phyloP scores from a whole-genome alignment of 371 early-diverging fungal genomes.

The Entomophthora muscae region DNA sequence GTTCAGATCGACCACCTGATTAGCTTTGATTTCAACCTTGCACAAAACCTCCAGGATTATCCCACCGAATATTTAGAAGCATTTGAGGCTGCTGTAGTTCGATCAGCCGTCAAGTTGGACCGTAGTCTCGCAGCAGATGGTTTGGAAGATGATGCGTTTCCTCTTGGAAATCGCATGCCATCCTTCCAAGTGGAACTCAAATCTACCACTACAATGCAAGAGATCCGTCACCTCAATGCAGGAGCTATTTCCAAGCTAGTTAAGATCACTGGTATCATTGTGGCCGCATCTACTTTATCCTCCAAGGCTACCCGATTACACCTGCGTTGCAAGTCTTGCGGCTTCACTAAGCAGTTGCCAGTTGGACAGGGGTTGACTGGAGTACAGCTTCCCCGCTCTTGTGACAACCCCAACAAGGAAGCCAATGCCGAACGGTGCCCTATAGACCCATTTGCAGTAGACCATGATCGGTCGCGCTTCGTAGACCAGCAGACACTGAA shows the following conservation, averaged over 20 bases:
- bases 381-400: slow-evolving; percentile 66
- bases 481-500: slow-evolving; percentile 97
- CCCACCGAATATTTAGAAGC: slow-evolving; percentile 64
- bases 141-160: slow-evolving; percentile 17
- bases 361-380: slow-evolving; percentile 78
- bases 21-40: slow-evolving; percentile 61
- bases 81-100: slow-evolving; percentile 75
- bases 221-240: slow-evolving; percentile 73
- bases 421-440: slow-evolving; percentile 43
- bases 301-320: slow-evolving; percentile 77
- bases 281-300: slow-evolving; percentile 79
- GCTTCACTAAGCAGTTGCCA: slow-evolving; percentile 51
- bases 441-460: slow-evolving; percentile 88
- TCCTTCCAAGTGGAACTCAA: slow-evolving; percentile 76
- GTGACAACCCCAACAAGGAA: slow-evolving; percentile 32
- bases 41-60: slow-evolving; percentile 47
- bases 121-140: slow-evolving; percentile 12
- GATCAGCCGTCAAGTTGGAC: slow-evolving; percentile 43
- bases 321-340: slow-evolving; percentile 75
- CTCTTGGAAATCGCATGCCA: slow-evolving; percentile 18
- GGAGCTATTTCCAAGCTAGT: slow-evolving; percentile 84
- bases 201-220: slow-evolving; percentile 64
- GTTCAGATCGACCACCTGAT: slow-evolving; percentile 73
- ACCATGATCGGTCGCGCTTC: slow-evolving; percentile 90
- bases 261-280: slow-evolving; percentile 92